Evolutionary conservation across 2,329 filamentous ascomycete species (phyloP), one percentile per base, ranked within the genome.

Genomic region (Pseudonectria foliicola): DNA sequence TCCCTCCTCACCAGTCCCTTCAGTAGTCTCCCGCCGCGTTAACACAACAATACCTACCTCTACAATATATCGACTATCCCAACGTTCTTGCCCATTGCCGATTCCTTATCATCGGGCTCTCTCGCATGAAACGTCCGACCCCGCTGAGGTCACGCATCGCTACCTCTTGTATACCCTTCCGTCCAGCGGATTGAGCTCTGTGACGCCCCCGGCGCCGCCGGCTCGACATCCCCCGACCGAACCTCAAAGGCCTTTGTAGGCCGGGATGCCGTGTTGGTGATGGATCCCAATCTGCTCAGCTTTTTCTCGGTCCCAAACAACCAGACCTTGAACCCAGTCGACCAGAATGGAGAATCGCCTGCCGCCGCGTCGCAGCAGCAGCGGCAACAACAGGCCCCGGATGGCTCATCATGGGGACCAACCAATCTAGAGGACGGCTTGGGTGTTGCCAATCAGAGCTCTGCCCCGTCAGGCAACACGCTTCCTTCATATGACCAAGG

Each of bases 261-360:
- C 46, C 48, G 50, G 50, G 50, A 53, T 53, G 48, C 50, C 48
- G 48, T 52, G 48, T 50, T 53, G 49, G 45, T 46, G 45, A 53
- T 53, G 50, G 50, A 53, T 38, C 50, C 50, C 36, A 53, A 53
- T 45, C 45, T 53, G 16, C 50, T 53, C 27, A 53, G 50, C 37
- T 53, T 53, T 37, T 53, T 53, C 29, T 50, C 50, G 46, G 50
- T 53, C 27, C 50, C 50, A 18, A 53, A 53, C 36, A 53, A 53
- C 30, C 50, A 53, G 38, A 53, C 50, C 27, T 40, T 53, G 25
- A 53, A 53, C 34, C 47, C 51, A 10, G 50, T 51, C 27, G 45
- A 52, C 27, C 49, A 52, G 26, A 52, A 46, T 31, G 42, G 42
- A 41, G 48, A 52, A 16, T 40, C 50, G 24, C 52, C 45, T 26